These are phyloP conservation scores for Ophiognomonia clavigignenti-juglandacearum DNA, from an alignment of 2,329 filamentous ascomycete species.

Conservation along the genomic window DNA sequence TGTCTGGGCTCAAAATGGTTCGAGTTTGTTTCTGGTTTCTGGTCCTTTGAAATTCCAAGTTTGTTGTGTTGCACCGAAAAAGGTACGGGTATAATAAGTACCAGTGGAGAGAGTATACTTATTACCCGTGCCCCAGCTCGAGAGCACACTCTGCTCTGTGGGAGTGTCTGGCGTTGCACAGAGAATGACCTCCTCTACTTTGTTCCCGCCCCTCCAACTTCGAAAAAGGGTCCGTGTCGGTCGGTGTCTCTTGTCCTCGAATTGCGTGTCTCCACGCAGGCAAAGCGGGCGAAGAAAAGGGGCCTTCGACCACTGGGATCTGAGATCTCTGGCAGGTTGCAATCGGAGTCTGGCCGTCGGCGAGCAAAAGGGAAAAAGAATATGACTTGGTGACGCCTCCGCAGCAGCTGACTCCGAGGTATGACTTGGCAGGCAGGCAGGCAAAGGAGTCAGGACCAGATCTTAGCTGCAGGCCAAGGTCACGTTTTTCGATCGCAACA, in stretches of 20 bases:
- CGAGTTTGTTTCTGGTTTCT: slow-evolving; percentile 3
- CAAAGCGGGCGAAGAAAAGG: not conserved
- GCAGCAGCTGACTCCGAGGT: slow-evolving; percentile 9
- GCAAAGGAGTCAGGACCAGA: slow-evolving; percentile 9
- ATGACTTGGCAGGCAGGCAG: slow-evolving; percentile 12
- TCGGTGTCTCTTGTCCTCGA: slow-evolving; percentile 4
- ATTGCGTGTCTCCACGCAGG: slow-evolving; percentile 8
- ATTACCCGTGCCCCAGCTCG: too few species aligned
- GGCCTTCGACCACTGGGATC: slow-evolving; percentile 6
- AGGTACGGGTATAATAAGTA: too few species aligned
- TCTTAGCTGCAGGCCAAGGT: slow-evolving; percentile 5
- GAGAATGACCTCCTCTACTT: slow-evolving; percentile 2
- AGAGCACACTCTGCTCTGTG: too few species aligned
- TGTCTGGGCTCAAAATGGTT: not conserved
- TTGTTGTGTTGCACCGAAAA: not conserved
- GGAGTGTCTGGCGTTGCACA: too few species aligned
- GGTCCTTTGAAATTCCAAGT: not conserved
- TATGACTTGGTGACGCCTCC: slow-evolving; percentile 7
- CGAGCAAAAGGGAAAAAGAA: slow-evolving; percentile 4
- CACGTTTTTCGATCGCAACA: too few species aligned
- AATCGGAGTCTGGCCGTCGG: too few species aligned
- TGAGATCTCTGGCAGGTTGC: too few species aligned
- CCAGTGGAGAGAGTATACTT: too few species aligned
- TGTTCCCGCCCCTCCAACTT: slow-evolving; percentile 11
- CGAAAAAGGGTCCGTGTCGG: not conserved